phyloP scores from a whole-genome alignment of 495 filamentous ascomycete species.

The Aspergillus wentii region DNA sequence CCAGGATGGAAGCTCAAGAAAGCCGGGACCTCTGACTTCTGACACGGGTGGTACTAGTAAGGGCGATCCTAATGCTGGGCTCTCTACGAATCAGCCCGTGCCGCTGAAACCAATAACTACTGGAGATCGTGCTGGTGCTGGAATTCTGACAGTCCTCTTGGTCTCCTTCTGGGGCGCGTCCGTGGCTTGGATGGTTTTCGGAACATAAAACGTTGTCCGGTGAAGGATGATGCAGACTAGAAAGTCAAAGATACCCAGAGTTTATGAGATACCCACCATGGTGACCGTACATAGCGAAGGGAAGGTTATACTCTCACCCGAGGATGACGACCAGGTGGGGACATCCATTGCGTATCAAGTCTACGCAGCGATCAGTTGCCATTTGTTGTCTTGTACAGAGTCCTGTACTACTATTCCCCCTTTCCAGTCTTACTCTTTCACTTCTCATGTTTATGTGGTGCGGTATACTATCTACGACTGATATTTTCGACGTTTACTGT shows the following conservation, averaged over 20 bases:
- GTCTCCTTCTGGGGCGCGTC: slow-evolving; percentile 47
- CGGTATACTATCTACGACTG: too few species aligned
- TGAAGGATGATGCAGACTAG: neutral
- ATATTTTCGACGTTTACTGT: too few species aligned
- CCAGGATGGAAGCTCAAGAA: too few species aligned
- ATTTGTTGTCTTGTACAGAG: too few species aligned
- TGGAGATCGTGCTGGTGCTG: slow-evolving; percentile 59
- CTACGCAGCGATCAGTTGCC: too few species aligned
- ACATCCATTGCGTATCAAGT: too few species aligned
- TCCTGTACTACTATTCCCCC: neutral
- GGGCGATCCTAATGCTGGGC: slow-evolving; percentile 56
- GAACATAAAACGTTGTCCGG: slow-evolving; percentile 13
- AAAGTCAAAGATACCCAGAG: too few species aligned
- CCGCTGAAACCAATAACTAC: slow-evolving; percentile 42
- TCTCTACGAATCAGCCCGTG: slow-evolving; percentile 13
- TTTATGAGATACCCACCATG: too few species aligned
- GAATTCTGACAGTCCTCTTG: slow-evolving; percentile 58
- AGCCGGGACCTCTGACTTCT: slow-evolving; percentile 47
- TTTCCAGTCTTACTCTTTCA: neutral
- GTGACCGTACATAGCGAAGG: too few species aligned
- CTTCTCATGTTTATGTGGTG: too few species aligned
- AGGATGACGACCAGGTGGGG: too few species aligned
- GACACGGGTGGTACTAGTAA: slow-evolving; percentile 61
- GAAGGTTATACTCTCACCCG: too few species aligned
- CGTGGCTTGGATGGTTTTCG: slow-evolving; percentile 38